Evolutionary conservation across 2,329 filamentous ascomycete genomes (phyloP).

Genomic region (Phialocephala sp.): DNA sequence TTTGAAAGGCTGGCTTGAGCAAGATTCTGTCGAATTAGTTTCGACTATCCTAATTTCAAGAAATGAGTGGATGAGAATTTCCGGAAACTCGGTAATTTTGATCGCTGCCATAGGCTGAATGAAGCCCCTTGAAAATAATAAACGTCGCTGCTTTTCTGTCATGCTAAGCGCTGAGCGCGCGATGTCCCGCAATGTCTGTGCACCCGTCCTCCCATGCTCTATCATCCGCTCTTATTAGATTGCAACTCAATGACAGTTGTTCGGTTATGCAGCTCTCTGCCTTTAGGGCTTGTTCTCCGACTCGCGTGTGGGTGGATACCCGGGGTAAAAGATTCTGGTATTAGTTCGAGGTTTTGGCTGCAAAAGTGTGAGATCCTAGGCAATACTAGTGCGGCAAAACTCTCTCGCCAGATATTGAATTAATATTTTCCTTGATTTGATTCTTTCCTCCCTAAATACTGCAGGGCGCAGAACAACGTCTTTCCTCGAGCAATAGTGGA

Average conservation of each 20-base stretch:
- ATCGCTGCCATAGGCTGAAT: slow-evolving; percentile 31
- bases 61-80: slow-evolving; percentile 38
- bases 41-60: slow-evolving; percentile 38
- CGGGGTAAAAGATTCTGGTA: slow-evolving; percentile 15
- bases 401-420: slow-evolving; percentile 16
- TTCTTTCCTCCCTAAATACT: slow-evolving; percentile 10
- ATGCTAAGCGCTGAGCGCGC: slow-evolving; percentile 34
- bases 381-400: slow-evolving; percentile 15
- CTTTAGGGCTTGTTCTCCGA: slow-evolving; percentile 27
- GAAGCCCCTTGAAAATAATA: slow-evolving; percentile 15
- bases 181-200: slow-evolving; percentile 34
- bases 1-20: slow-evolving; percentile 49
- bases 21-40: slow-evolving; percentile 33
- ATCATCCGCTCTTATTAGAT: slow-evolving; percentile 12
- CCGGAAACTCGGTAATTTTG: slow-evolving; percentile 25
- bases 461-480: slow-evolving; percentile 3
- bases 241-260: slow-evolving; percentile 16
- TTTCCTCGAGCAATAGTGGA: not conserved
- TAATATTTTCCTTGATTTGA: slow-evolving; percentile 15
- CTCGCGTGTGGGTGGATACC: slow-evolving; percentile 12
- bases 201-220: slow-evolving; percentile 21
- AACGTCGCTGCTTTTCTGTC: slow-evolving; percentile 28
- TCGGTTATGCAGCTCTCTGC: slow-evolving; percentile 29
- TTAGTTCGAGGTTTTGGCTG: slow-evolving; percentile 3
- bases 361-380: slow-evolving; percentile 3